Evolutionary conservation across 2,329 filamentous ascomycete genomes (phyloP), one percentile per base, ranked within the genome.

Genomic region (Alternaria atra): DNA sequence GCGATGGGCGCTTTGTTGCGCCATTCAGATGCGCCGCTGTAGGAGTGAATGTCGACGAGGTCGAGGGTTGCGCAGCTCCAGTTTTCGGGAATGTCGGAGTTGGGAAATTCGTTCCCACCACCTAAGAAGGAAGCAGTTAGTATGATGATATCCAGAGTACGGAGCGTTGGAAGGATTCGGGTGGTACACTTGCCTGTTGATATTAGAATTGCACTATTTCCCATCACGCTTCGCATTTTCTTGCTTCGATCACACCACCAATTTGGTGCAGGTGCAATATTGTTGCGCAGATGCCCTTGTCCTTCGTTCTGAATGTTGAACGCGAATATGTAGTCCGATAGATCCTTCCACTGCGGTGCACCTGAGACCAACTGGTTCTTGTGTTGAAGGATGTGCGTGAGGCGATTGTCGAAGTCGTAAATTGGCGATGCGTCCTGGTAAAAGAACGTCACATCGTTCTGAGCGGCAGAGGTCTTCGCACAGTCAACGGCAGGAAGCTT

Each of bases 231-330:
- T 29, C 58, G 44, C 58, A 60, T 60, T 44, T 60, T 60, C 46
- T 60, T 60, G 43, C 44, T 57, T 15, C 58, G 58, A 39, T 60
- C 37, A 17, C 58, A 60, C 58, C 56, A 59, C 56, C 58, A 57
- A 29, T 25, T 44, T 6, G 58, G 53, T 5, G 53, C 58, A 13
- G 58, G 53, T 13, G 58, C 35, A 3, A 52, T 35, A 35, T 60
- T 57, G 17, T 46, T 39, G 35, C 58, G 58, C 52, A 60, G 12
- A 34, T 60, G 53, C 1, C 58, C 58, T 5, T 60, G 58, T 15
- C 58, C 58, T 29, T 60, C 58, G 6, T 60, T 60, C 35, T 60
- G 53, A 8, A 60, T 60, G 46, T 60, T 57, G 46, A 57, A 60
- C 1, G 53, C 51, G 39, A 60, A 60, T 9, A 57, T 60, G 2